Evolutionary conservation across 2,329 filamentous ascomycete species (phyloP).

Genomic region (Microcera coccophila): DNA sequence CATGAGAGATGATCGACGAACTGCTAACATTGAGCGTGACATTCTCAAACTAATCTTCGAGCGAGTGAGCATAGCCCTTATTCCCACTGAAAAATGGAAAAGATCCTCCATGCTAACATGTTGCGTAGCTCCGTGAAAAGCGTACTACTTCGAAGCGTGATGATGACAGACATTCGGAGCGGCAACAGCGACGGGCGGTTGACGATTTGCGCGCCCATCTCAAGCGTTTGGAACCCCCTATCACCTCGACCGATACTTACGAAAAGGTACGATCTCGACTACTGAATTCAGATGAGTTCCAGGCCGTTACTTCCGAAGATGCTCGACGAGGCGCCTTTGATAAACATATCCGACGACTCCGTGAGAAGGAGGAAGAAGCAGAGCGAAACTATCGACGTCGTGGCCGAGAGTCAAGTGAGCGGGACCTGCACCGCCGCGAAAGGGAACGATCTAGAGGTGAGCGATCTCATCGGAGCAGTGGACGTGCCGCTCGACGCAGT

Average conservation of each 20-base stretch:
- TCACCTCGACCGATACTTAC: slow-evolving; percentile 76
- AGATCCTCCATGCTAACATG: slow-evolving; percentile 9
- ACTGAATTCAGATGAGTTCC: slow-evolving; percentile 78
- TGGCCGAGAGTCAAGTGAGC: slow-evolving; percentile 52
- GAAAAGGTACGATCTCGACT: slow-evolving; percentile 80
- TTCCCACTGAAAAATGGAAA: background rate
- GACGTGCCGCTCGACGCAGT: slow-evolving; percentile 61
- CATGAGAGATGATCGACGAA: slow-evolving; percentile 81
- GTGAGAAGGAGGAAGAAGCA: slow-evolving; percentile 80
- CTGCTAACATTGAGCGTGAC: slow-evolving; percentile 79
- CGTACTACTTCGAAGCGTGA: slow-evolving; percentile 69
- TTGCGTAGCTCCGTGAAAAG: slow-evolving; percentile 71
- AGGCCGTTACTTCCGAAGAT: slow-evolving; percentile 77
- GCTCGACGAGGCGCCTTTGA: slow-evolving; percentile 81
- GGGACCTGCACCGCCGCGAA: slow-evolving; percentile 57
- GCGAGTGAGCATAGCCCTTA: slow-evolving; percentile 50
- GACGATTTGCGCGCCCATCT: slow-evolving; percentile 82
- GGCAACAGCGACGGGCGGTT: slow-evolving; percentile 76
- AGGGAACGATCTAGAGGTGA: slow-evolving; percentile 57
- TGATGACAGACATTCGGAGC: slow-evolving; percentile 80
- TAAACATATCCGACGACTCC: slow-evolving; percentile 84
- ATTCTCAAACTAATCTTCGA: slow-evolving; percentile 79
- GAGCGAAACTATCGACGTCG: slow-evolving; percentile 62
- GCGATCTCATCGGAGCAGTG: slow-evolving; percentile 57
- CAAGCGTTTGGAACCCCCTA: slow-evolving; percentile 84